Conservation (phyloP, 495 filamentous ascomycete species). For the Neurospora tetrasperma region DNA sequence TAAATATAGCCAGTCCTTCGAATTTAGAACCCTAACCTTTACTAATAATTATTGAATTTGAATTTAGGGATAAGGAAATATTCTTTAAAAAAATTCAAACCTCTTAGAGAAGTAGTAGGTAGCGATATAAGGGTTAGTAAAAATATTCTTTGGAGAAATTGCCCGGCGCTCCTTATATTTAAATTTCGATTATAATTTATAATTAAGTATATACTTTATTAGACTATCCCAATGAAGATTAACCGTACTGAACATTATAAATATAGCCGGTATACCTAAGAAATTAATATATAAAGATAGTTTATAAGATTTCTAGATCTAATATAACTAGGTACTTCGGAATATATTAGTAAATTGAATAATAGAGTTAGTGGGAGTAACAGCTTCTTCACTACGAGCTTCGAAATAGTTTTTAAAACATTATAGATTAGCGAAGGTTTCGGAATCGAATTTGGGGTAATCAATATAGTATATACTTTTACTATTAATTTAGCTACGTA, state of each 20-base stretch:
- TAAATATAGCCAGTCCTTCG: neutral
- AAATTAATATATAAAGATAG: neutral
- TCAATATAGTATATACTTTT: neutral
- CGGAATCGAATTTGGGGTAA: too few relatives aligned
- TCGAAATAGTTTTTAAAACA: neutral
- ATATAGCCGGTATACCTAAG: neutral
- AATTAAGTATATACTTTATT: neutral
- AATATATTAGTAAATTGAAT: neutral
- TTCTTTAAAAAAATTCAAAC: neutral
- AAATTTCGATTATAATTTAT: neutral
- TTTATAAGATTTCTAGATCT: neutral
- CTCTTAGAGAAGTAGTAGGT: neutral
- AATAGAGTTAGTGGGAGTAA: neutral
- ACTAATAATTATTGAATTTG: neutral
- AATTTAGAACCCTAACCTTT: neutral
- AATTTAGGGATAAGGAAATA: neutral
- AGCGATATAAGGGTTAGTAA: neutral
- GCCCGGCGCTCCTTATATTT: neutral
- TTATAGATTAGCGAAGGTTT: neutral
- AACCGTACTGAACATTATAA: neutral
- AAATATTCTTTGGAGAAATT: neutral
- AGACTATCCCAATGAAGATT: neutral
- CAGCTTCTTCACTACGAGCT: neutral
- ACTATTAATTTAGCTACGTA: neutral
- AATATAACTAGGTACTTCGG: neutral